Base-by-base conservation (phyloP, 371 early-diverging fungal genomes). In the Smittium mucronatum region DNA sequence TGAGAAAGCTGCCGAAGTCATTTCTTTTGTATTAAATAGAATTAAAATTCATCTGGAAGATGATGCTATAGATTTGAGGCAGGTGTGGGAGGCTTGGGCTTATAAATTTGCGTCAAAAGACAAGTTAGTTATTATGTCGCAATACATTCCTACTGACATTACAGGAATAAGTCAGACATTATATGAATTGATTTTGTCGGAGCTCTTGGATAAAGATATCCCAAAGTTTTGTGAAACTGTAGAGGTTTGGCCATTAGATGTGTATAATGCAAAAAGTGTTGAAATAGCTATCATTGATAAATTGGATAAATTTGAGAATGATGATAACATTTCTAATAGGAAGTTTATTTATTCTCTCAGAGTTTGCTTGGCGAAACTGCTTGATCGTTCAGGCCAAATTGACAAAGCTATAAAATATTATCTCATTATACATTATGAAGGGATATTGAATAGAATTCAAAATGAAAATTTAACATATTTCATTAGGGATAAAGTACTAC, bases 1-100 rank as follows among this genome's bases (percentile, higher is more conserved):
- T 69, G 85, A 83, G 28, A 85, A 86, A 57, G 94, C 94, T 0
- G 95, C 93, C 0, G 71, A 67, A 2, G 81, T 86, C 57, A 89
- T 91, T 69, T 75, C 82, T 2, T 83, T 85, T 36, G 86, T 95
- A 29, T 82, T 97, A 34, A 70, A 75, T 34, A 61, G 67, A 16
- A 25, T 65, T 31, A 28, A 26, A 33, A 47, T 21, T 21, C 47
- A 47, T 21, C 5, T 47, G 5, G 63, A 61, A 11, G 33, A 33
- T 61, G 63, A 30, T n/a, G 11, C 5, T 11, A 33, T 30, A 11
- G 34, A 65, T 2, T 25, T 65, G 8, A 11, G n/a, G 1, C n/a
- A 83, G 2, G 76, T 87, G 0, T 98, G 98, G 98, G 97, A 96
- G 72, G 76, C 84, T 57, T 95, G 94, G 95, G 82, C 94, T 1